A percentile compares a stretch with the other conserved stretches of the same genome.
phyloP scores from a whole-genome alignment of 2,329 filamentous ascomycete species.

The Tolypocladium pustulatum region DNA sequence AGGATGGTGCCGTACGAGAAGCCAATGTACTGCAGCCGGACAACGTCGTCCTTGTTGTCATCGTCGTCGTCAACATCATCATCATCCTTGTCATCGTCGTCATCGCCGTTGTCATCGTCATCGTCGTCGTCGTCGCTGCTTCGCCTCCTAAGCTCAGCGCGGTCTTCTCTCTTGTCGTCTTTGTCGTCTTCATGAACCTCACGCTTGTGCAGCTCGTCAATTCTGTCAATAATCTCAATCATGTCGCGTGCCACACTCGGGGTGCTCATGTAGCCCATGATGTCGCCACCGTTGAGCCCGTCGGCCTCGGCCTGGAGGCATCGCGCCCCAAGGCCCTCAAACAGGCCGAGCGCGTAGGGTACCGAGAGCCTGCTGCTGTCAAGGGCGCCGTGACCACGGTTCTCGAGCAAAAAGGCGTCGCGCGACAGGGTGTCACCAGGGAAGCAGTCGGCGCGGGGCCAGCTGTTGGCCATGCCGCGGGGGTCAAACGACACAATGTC shows the following conservation, averaged over 20 bases:
- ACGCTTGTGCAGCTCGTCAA: conserved; percentile 21
- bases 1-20: conserved; percentile 33
- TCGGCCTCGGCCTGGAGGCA: conserved; percentile 13
- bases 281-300: conserved; percentile 9
- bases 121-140: background rate
- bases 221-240: conserved; percentile 31
- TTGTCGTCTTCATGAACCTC: background rate
- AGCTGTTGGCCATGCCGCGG: conserved; percentile 26
- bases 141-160: conserved; percentile 7
- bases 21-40: conserved; percentile 34
- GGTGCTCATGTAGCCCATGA: conserved; percentile 23
- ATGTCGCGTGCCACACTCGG: conserved; percentile 31
- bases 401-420: conserved; percentile 17
- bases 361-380: conserved; percentile 9
- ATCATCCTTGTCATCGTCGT: too few relatives aligned
- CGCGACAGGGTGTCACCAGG: conserved; percentile 17
- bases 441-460: conserved; percentile 29
- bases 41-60: conserved; percentile 2
- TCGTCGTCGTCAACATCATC: too few relatives aligned
- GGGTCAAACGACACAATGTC: conserved; percentile 35
- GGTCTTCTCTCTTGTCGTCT: background rate
- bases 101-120: background rate
- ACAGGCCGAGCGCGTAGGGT: conserved; percentile 15
- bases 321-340: conserved; percentile 14
- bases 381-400: conserved; percentile 18